Evolutionary conservation across 2,329 filamentous ascomycete genomes (phyloP).

Genomic region (Orbilia blumenaviensis): DNA sequence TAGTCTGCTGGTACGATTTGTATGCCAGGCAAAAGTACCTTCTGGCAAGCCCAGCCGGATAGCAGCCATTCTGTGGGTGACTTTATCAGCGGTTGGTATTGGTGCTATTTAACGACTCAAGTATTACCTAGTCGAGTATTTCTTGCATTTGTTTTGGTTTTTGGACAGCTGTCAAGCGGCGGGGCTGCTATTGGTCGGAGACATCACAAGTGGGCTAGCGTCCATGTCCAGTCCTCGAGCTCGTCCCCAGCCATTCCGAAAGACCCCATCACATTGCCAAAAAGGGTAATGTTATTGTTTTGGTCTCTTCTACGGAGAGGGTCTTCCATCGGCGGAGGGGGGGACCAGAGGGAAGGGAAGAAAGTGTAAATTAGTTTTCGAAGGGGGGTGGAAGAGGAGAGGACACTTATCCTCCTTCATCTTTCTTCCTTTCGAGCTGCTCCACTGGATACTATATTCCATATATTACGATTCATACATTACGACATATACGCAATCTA

Average conservation of each 20-base stretch:
- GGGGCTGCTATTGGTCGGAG: slow-evolving; percentile 26
- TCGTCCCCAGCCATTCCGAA: slow-evolving; percentile 37
- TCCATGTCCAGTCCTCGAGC: neutral
- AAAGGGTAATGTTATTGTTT: slow-evolving; percentile 54
- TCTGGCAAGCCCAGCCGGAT: neutral
- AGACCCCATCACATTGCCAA: slow-evolving; percentile 53
- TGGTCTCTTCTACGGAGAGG: slow-evolving; percentile 16
- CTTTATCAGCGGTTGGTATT: slow-evolving; percentile 17
- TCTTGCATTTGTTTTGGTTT: slow-evolving; percentile 45
- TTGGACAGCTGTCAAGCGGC: slow-evolving; percentile 24
- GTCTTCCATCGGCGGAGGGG: neutral
- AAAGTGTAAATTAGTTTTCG: slow-evolving; percentile 23
- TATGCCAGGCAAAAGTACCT: slow-evolving; percentile 7
- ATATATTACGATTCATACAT: neutral
- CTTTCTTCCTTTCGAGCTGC: neutral
- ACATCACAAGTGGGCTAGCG: neutral
- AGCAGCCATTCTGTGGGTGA: neutral
- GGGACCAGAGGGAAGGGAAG: neutral
- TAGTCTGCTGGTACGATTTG: slow-evolving; percentile 15
- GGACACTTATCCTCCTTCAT: slow-evolving; percentile 31
- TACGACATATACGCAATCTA: no score
- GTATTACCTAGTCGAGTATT: neutral
- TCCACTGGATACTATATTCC: neutral
- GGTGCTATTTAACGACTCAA: neutral
- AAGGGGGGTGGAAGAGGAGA: neutral